Evolutionary conservation across 768 basidiomycete genomes (phyloP), one percentile per base, ranked within the genome.

Genomic region (Termitomyces bulborhizus): DNA sequence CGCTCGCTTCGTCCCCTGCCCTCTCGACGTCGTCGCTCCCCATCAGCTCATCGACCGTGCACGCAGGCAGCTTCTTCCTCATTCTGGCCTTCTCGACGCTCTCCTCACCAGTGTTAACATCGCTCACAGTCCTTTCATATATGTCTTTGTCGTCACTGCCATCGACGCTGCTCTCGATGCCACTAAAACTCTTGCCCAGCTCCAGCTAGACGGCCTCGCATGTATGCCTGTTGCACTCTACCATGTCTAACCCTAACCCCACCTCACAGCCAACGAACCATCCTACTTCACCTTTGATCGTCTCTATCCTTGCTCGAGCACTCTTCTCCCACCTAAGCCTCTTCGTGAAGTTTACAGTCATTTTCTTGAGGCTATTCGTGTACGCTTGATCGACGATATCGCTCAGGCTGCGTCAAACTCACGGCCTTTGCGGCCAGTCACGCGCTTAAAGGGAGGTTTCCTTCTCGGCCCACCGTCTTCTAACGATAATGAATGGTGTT

Each of bases 351-450:
- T 70, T 46, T 71, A 72, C 63, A 74, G 64, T 69, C 84, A 66
- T 59, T 88, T 90, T 62, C 71, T 87, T 58, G 76, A 79, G 36
- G 87, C 88, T 6, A 68, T 87, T n/a, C 83, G 86, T 37, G 74
- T 66, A 31, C 69, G 72, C 26, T 63, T 80, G 18, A 73, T 84
- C 40, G 76, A 83, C 53, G 80, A 84, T 63, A 71, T 90, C 42
- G 73, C 78, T 6, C 69, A 71, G 50, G 67, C 71, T 7, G 73
- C 80, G n/a, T 69, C 60, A 50, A 39, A 60, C 31, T 54, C 56
- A 13, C 69, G 74, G 41, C 73, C 61, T 29, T 51, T 56, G 12
- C 69, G 74, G 44, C 73, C 66, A 9, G 74, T 76, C 36, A 75
- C 74, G 42, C 75, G 86, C 26, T 70, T 86, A 41, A 79, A 76